These are phyloP conservation scores for Globisporangium cylindrosporum DNA, from an alignment of 352 stramenopile genomes.

Conservation along the genomic window DNA sequence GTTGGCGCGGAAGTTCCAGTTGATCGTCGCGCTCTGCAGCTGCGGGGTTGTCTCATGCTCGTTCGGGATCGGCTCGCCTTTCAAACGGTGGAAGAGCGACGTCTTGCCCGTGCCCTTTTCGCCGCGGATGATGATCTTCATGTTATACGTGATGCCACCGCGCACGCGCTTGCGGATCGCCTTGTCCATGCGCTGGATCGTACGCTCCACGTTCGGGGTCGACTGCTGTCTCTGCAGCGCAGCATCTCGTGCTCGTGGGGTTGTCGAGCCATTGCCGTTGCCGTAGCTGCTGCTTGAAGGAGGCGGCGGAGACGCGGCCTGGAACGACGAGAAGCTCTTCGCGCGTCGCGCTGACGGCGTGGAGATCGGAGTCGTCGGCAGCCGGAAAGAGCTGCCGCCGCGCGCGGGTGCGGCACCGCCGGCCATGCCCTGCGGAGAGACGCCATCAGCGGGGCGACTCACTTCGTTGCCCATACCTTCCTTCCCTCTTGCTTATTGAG, in stretches of 20 bases:
- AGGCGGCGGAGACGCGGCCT: conserved; percentile 19
- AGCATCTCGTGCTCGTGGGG: background rate
- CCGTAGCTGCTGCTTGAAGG: background rate
- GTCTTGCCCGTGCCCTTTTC: conserved; percentile 87
- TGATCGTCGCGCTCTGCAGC: conserved; percentile 86
- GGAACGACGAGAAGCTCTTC: conserved; percentile 42
- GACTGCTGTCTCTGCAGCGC: conserved; percentile 6
- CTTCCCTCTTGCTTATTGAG: background rate
- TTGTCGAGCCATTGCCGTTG: background rate
- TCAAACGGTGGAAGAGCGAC: conserved; percentile 80
- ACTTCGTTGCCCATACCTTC: conserved; percentile 53
- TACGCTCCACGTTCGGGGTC: conserved; percentile 37
- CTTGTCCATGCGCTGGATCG: conserved; percentile 83
- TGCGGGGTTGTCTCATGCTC: conserved; percentile 78
- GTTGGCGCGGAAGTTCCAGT: conserved; percentile 68
- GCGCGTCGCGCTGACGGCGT: conserved; percentile 27
- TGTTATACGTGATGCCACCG: conserved; percentile 88
- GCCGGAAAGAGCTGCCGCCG: background rate
- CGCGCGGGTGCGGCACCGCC: background rate
- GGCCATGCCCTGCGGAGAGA: conserved; percentile 18
- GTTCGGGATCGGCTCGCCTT: conserved; percentile 69
- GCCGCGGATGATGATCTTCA: conserved; percentile 88
- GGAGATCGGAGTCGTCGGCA: conserved; percentile 25
- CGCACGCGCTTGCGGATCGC: conserved; percentile 76
- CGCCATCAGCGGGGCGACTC: conserved; percentile 31